Percentiles rank a stretch among this genome's conserved stretches.
These are phyloP conservation scores for Arctium lappa DNA, from an alignment of 129 eudicot genomes.

Conservation along the genomic window DNA sequence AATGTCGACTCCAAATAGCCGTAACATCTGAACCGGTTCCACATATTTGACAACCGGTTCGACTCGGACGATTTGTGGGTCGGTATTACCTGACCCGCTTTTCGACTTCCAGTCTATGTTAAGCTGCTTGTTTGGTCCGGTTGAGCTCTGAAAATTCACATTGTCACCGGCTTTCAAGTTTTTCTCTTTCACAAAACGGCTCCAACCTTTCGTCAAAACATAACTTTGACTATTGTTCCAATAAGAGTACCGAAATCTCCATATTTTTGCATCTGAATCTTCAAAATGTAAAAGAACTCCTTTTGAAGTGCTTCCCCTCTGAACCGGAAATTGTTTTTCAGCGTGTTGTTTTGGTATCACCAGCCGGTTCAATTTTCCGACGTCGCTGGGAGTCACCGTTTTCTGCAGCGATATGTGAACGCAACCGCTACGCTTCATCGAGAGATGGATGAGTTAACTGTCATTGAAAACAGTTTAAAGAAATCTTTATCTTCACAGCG, in stretches of 20 bases:
- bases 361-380: constrained; percentile 80
- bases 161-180: constrained; percentile 72
- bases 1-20: constrained; percentile 82
- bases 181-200: constrained; percentile 91
- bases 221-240: constrained; percentile 95
- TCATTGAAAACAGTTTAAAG: too few species aligned
- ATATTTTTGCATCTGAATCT: constrained; percentile 58
- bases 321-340: constrained; percentile 79
- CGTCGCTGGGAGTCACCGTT: constrained; percentile 81
- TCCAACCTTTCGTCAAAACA: constrained; percentile 92
- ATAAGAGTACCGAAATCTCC: constrained; percentile 84
- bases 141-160: constrained; percentile 62
- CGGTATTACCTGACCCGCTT: constrained; percentile 17
- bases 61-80: neutral
- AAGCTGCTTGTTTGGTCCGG: constrained; percentile 51
- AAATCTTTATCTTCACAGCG: too few species aligned
- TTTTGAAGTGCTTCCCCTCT: constrained; percentile 43
- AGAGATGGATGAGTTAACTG: too few species aligned
- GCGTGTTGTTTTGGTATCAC: constrained; percentile 94
- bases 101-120: constrained; percentile 62
- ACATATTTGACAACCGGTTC: constrained; percentile 1
- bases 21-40: constrained; percentile 51
- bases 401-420: constrained; percentile 29
- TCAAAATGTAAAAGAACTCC: constrained; percentile 82
- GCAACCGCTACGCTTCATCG: too few species aligned